Evolutionary conservation across 441 rosid species (phyloP), one percentile per base, ranked within the genome.

Genomic region (Manihot esculenta): DNA sequence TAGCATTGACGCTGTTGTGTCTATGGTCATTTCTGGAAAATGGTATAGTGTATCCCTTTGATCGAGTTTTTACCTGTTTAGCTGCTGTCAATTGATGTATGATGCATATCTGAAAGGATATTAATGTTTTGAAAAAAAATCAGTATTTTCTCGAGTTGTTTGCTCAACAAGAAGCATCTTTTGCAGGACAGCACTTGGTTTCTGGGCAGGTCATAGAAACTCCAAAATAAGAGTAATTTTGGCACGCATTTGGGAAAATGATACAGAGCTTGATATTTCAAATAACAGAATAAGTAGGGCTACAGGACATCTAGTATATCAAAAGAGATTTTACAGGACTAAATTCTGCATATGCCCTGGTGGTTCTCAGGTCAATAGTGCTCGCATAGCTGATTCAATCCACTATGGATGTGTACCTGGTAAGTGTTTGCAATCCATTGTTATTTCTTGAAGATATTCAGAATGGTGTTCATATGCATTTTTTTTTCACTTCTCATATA

Each of bases 381-480:
- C 98, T 66, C 94, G 98, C 18, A 92, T 94, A 71, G 80, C 97
- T 35, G 98, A 94, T 80, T 93, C 98, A 3, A 94, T 94, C 63
- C 99, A 94, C 72, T 94, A 92, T 66, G 99, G 97, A 69, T 94
- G 99, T 78, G 66, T 92, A 77, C 99, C 99, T 68, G 99, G 99
- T 92, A 82, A 74, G 82, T 62, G 7, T 41, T n/a, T 53, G 59
- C 49, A 8, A 47, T 41, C 62, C 12, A 18, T 66, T 45, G 12
- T 17, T 53, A 24, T 35, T 51, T 27, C 47, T 58, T 35, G 23
- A 5, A 5, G 4, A 24, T 42, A 41, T 20, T 5, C 58, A 42
- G 9, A 15, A 67, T 48, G 17, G 20, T 42, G 18, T 21, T 45
- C 44, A 35, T 53, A 41, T 23, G 64, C 49, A 26, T 42, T 4